Percentiles rank a stretch among this genome's conserved stretches.
phyloP scores from a whole-genome alignment of 2,329 filamentous ascomycete species.

The Knufia petricola region DNA sequence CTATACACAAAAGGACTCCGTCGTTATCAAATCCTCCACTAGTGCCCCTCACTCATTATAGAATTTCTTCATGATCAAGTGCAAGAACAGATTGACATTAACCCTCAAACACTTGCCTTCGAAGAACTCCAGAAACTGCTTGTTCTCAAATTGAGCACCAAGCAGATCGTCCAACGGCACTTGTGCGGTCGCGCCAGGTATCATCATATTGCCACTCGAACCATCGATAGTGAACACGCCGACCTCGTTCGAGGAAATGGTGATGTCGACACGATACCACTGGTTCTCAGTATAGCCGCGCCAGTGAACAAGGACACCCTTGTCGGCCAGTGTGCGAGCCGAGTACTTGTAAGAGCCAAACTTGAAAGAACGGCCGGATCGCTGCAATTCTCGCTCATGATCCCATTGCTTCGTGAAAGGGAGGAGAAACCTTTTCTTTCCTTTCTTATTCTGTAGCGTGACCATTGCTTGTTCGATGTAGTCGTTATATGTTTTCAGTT shows the following conservation, averaged over 20 bases:
- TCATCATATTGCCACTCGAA: slow-evolving; percentile 83
- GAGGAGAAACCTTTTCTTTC: slow-evolving; percentile 84
- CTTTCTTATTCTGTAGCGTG: slow-evolving; percentile 93
- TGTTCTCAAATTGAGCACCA: slow-evolving; percentile 94
- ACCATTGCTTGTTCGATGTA: slow-evolving; percentile 99
- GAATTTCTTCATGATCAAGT: slow-evolving; percentile 98
- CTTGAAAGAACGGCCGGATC: slow-evolving; percentile 84
- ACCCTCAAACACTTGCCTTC: slow-evolving; percentile 72
- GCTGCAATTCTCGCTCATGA: slow-evolving; percentile 90
- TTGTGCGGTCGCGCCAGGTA: slow-evolving; percentile 81
- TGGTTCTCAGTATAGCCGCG: slow-evolving; percentile 70
- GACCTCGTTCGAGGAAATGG: slow-evolving; percentile 86
- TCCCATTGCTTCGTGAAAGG: slow-evolving; percentile 99
- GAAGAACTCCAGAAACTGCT: slow-evolving; percentile 92
- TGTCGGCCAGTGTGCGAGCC: slow-evolving; percentile 76
- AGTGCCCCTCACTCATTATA: slow-evolving; percentile 47
- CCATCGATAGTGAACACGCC: slow-evolving; percentile 91
- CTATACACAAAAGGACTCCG: neutral
- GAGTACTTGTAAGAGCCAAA: slow-evolving; percentile 98
- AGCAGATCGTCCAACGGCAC: slow-evolving; percentile 87
- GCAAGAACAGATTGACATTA: slow-evolving; percentile 93
- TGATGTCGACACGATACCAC: slow-evolving; percentile 87
- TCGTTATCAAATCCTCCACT: neutral
- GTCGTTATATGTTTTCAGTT: slow-evolving; percentile 95
- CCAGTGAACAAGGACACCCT: slow-evolving; percentile 91